phyloP scores from a whole-genome alignment of 352 stramenopile genomes.

The Phytopythium helicoides region DNA sequence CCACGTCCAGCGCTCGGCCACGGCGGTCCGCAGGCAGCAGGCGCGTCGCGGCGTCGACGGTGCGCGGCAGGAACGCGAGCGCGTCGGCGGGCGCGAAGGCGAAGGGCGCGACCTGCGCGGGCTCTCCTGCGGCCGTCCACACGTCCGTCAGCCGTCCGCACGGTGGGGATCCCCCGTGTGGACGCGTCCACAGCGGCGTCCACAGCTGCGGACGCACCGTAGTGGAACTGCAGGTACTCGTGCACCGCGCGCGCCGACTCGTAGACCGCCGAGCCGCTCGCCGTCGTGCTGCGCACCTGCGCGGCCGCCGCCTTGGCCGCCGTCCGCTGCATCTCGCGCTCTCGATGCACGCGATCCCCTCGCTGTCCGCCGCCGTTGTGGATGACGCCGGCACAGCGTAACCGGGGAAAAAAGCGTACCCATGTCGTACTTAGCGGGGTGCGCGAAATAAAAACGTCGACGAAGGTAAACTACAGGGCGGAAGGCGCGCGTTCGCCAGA shows the following conservation, averaged over 20 bases:
- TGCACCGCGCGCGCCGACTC: conserved; percentile 84
- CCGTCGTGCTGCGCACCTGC: conserved; percentile 76
- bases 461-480: too few species aligned
- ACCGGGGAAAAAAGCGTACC: neutral
- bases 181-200: too few species aligned
- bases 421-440: too few species aligned
- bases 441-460: too few species aligned
- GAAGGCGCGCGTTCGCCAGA: too few species aligned
- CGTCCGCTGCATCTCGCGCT: neutral
- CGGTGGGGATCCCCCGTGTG: too few species aligned
- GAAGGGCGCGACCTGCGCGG: conserved; percentile 65
- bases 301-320: neutral
- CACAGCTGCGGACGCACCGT: conserved; percentile 66
- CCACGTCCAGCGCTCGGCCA: conserved; percentile 91
- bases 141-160: too few species aligned
- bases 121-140: conserved; percentile 63
- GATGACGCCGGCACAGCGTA: too few species aligned
- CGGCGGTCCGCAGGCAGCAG: conserved; percentile 50
- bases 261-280: conserved; percentile 86
- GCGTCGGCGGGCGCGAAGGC: conserved; percentile 75
- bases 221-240: conserved; percentile 92
- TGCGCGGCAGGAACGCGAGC: conserved; percentile 84
- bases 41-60: conserved; percentile 66
- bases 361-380: too few species aligned
- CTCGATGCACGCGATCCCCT: neutral